These are phyloP conservation scores for Cyamopsis tetragonoloba DNA, from an alignment of 306 rosid genomes.

Conservation along the genomic window DNA sequence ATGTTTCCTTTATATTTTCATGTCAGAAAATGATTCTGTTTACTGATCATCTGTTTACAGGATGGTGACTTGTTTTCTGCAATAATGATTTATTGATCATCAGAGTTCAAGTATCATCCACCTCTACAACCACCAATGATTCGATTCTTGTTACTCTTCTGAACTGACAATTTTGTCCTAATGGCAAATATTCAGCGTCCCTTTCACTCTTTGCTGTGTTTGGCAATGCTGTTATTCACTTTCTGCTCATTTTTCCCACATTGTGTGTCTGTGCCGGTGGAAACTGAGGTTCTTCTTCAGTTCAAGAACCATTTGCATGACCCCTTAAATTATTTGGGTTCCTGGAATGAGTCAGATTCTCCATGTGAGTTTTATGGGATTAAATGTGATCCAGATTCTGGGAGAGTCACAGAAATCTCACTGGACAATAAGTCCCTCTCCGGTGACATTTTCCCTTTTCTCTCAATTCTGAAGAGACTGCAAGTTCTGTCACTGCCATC, in stretches of 20 bases:
- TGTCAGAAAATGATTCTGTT: conserved; percentile 29
- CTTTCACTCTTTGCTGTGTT: conserved; percentile 19
- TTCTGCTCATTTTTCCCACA: conserved; percentile 44
- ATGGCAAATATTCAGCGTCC: conserved; percentile 41
- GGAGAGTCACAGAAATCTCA: conserved; percentile 53
- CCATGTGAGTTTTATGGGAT: conserved; percentile 70
- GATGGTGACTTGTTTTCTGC: conserved; percentile 37
- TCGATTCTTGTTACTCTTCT: neutral
- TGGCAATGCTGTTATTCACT: conserved; percentile 23
- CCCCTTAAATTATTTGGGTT: conserved; percentile 46
- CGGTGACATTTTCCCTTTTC: conserved; percentile 59
- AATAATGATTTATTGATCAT: conserved; percentile 33
- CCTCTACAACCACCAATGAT: conserved; percentile 14
- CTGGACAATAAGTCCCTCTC: conserved; percentile 61
- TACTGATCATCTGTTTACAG: conserved; percentile 31
- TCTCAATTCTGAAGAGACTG: conserved; percentile 51
- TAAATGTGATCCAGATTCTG: conserved; percentile 47
- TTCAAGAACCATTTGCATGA: conserved; percentile 71
- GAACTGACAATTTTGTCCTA: conserved; percentile 28
- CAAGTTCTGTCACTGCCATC: conserved; percentile 50
- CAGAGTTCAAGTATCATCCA: conserved; percentile 14
- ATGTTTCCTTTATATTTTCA: conserved; percentile 11
- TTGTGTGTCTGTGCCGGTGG: conserved; percentile 37
- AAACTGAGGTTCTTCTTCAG: conserved; percentile 55
- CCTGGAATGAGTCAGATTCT: conserved; percentile 59